Base-by-base conservation (phyloP, 768 basidiomycete species). In the Coprinopsis cinerea region DNA sequence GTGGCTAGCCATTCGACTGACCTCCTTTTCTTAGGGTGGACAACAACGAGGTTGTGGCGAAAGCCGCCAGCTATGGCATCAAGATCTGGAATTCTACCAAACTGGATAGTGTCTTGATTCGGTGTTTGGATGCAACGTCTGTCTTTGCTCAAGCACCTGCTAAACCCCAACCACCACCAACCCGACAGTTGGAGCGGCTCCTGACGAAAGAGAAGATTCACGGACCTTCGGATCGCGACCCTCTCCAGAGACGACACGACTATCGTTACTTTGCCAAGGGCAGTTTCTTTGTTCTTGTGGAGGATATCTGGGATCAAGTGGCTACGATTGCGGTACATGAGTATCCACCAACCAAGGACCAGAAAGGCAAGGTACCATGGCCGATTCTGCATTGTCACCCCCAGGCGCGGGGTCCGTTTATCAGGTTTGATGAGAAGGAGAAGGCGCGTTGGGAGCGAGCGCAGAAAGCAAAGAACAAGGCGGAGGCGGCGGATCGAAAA, bases 181-280 rank as follows among this genome's bases (percentile, higher is more conserved):
- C 40, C 49, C 65, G 54, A 56, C 70, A 59, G 71, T 28, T 51
- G 10, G 43, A 75, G 51, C 77, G 72, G 34, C 72, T 77, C 49
- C 70, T 91, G 36, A 82, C 90, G 57, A 84, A 86, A 17, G 96
- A 98, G 63, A 83, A 83, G 53, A 65, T 89, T 35, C 82, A 91
- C 55, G 96, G 96, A 40, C 87, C 83, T 1, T 84, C 81, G 15
- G 96, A 99, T 70, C 88, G 95, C 40, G 96, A 99, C 67, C 85
- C 91, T 1, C 83, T 79, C 17, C 88, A 93, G 54, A 89, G 81
- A 54, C 82, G 93, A 44, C 84, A 87, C 55, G 92, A 94, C 64
- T 91, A 82, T 61, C 80, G 77, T 49, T 99, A 98, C 64, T 98
- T 98, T 65, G 67, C 78, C 15, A 79, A 82, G 35, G 74, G 75